Percentiles rank a stretch among this genome's conserved stretches.
Conservation (phyloP, 257 asterid genomes). For the Primulina tabacum region DNA sequence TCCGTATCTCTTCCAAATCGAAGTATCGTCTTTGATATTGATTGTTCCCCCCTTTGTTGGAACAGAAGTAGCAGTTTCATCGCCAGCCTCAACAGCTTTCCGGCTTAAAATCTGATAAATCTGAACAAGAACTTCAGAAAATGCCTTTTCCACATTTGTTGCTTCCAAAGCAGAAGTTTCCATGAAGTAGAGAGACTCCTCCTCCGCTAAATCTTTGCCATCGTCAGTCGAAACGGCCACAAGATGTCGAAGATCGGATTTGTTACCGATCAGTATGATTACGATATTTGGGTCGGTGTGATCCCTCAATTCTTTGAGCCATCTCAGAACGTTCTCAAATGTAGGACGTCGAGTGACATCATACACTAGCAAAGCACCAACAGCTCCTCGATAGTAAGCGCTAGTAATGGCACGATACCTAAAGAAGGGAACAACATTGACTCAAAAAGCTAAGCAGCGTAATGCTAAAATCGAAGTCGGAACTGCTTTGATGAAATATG, state of each 20-base stretch:
- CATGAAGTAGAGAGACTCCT: conserved; percentile 48
- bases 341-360: conserved; percentile 50
- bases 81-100: conserved; percentile 46
- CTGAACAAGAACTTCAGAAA: conserved; percentile 45
- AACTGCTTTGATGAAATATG: too few relatives aligned
- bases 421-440: not conserved
- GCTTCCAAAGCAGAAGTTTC: conserved; percentile 58
- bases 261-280: conserved; percentile 52
- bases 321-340: conserved; percentile 43
- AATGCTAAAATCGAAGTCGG: too few relatives aligned
- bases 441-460: not conserved
- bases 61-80: conserved; percentile 42
- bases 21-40: conserved; percentile 35
- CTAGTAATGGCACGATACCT: conserved; percentile 55
- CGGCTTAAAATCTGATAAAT: conserved; percentile 40
- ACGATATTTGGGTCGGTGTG: conserved; percentile 47
- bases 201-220: conserved; percentile 45
- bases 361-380: conserved; percentile 50
- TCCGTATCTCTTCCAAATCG: conserved; percentile 43
- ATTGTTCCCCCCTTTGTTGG: conserved; percentile 44
- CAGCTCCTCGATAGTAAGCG: conserved; percentile 57
- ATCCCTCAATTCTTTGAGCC: conserved; percentile 49
- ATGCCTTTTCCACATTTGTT: conserved; percentile 44
- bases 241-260: conserved; percentile 50
- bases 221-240: conserved; percentile 45